Base-by-base conservation (phyloP, 2,329 filamentous ascomycete species). In the Penicillium sp. region DNA sequence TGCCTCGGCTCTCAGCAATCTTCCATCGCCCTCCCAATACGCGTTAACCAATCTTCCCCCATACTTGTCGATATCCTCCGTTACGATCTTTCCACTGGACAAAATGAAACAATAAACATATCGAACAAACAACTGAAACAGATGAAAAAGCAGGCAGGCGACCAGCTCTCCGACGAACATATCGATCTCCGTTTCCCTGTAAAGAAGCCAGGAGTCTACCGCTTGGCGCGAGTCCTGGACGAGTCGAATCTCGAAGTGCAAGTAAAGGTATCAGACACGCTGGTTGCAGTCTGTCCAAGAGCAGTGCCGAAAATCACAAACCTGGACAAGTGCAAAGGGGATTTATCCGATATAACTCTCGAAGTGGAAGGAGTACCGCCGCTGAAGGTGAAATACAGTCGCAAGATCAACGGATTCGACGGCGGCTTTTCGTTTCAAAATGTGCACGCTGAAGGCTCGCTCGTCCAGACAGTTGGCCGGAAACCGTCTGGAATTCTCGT, bases 161-260 rank as follows among this genome's bases (percentile, higher is more conserved):
- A 89, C 68, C 81, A 68, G 61, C 77, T 78, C 49, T 72, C 75
- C 3, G 76, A 79, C 3, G 77, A 80, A 7, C 83, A 88, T 45
- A 83, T 90, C 52, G 81, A 84, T 52, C 84, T 95, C 65, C 82
- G 86, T 53, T 89, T 90, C 64, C 79, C 83, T 0, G 82, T 95
- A 38, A 95, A 90, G 76, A 94, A 94, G 72, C 85, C 91, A 1
- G 94, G 94, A 35, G 82, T 95, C 20, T 99, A 99, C 73, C 83
- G 88, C 43, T 80, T 99, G 30, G 83, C 87, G 57, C 91, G 86
- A 68, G 91, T 99, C 9, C 77, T 96, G 61, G 94, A 99, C 70
- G 88, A 96, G 70, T 94, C 95, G 59, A 96, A 96, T 71, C 83
- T 99, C 30, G 91, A 97, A 70, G 90, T 97, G 11, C 91, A 92